Conservation (phyloP, 371 early-diverging fungal species). For the Fennellomyces sp. region DNA sequence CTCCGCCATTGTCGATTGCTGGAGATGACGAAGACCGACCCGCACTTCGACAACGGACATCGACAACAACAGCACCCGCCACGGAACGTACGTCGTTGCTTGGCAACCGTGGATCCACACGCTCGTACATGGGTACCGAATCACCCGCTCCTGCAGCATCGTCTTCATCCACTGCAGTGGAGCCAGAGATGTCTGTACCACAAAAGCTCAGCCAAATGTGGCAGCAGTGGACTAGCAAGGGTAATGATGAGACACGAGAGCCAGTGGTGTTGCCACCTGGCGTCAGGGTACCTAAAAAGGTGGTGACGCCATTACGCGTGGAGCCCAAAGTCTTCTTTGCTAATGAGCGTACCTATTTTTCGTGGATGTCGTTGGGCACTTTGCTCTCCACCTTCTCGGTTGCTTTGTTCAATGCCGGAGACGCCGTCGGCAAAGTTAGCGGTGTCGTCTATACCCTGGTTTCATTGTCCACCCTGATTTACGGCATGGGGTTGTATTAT, state of each 20-base stretch:
- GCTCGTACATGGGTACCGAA: not conserved
- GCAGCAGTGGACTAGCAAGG: not conserved
- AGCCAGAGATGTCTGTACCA: not conserved
- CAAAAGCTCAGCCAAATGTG: not conserved
- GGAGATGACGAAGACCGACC: constrained; percentile 13
- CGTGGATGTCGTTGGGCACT: constrained; percentile 84
- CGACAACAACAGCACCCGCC: not conserved
- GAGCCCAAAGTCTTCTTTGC: constrained; percentile 99
- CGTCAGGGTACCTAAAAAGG: constrained; percentile 60
- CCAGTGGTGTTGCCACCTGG: constrained; percentile 53
- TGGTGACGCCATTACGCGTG: constrained; percentile 86
- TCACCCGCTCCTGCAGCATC: not conserved
- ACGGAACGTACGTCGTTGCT: constrained; percentile 35
- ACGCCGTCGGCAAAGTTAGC: constrained; percentile 72
- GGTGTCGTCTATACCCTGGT: constrained; percentile 85
- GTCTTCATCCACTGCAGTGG: not conserved
- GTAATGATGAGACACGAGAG: constrained; percentile 4
- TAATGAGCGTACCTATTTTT: constrained; percentile 98
- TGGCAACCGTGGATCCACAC: not conserved
- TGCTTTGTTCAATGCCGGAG: constrained; percentile 87
- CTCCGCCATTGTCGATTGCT: constrained; percentile 20
- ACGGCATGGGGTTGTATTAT: constrained; percentile 90
- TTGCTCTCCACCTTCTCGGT: constrained; percentile 78
- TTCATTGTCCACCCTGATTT: constrained; percentile 83
- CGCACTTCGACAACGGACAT: not conserved